phyloP scores from a whole-genome alignment of 805 yeast genomes.

The Citeromyces matritensis region DNA sequence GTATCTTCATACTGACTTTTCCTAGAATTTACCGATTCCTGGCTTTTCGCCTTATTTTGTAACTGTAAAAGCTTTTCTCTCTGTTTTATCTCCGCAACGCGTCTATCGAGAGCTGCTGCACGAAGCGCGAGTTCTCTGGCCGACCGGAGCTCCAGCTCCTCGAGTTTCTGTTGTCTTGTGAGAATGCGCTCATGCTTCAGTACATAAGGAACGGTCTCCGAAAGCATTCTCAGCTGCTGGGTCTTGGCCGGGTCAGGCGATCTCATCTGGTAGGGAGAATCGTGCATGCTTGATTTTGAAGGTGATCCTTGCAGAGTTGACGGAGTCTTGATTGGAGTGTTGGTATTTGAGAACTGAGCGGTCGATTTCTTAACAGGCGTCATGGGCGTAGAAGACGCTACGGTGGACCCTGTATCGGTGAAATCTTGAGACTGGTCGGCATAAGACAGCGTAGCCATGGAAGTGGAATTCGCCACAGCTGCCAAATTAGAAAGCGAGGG shows the following conservation, averaged over 20 bases:
- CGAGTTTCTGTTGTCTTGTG: slow-evolving; percentile 65
- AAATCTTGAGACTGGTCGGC: neutral
- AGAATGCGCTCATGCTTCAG: slow-evolving; percentile 61
- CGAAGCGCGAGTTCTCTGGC: slow-evolving; percentile 60
- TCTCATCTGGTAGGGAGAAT: slow-evolving; percentile 4
- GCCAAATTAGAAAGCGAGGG: slow-evolving; percentile 57
- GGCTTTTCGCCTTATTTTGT: slow-evolving; percentile 6
- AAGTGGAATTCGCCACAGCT: slow-evolving; percentile 23
- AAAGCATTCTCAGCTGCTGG: slow-evolving; percentile 56
- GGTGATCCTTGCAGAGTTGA: too few species aligned
- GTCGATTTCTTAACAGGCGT: slow-evolving; percentile 3
- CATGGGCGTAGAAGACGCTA: slow-evolving; percentile 3
- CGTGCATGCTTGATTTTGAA: neutral
- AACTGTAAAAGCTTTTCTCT: slow-evolving; percentile 39
- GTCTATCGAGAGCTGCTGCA: slow-evolving; percentile 64
- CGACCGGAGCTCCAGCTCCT: slow-evolving; percentile 64
- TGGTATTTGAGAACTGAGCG: neutral
- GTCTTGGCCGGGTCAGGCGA: slow-evolving; percentile 10
- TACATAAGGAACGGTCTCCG: slow-evolving; percentile 78
- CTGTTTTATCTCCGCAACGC: slow-evolving; percentile 56
- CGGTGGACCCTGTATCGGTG: neutral
- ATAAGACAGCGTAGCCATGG: slow-evolving; percentile 11
- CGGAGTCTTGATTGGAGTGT: neutral
- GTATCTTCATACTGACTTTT: too few species aligned
- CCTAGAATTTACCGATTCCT: neutral